Base-by-base conservation (phyloP, 2,329 filamentous ascomycete genomes). In the Monilinia fructicola region DNA sequence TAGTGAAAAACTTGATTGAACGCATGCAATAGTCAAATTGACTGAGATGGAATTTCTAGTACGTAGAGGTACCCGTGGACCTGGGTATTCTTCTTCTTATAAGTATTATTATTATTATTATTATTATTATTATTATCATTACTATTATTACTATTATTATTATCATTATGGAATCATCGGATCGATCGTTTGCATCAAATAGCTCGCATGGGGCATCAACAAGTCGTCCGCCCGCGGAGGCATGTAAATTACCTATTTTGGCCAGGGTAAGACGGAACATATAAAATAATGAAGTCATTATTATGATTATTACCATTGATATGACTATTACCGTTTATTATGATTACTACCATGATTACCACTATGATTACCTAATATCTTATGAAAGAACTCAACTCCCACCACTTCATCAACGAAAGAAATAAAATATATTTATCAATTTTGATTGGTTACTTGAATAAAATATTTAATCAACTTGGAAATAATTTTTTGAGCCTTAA, bases 161-260 rank as follows among this genome's bases (percentile, higher is more conserved):
- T 42, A 16, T 42, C 4, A 42, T 42, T 31, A 54, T 54, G 59
- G 59, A 62, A 61, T 61, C 44, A 21, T 59, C 53, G 63, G 63
- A 52, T 59, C 63, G 63, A 52, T 59, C 63, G 63, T 56, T 65
- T 65, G 63, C 63, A 65, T 65, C 63, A 59, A 38, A 28, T 50
- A 40, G 31, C 55, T 46, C 31, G 50, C 50, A 42, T 40, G 59
- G 31, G 31, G 31, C 31, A 35, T 35, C 31, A 35, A 35, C 31
- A 35, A 35, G 31, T 35, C 31, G 6, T 7, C 31, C 31, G 31
- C 31, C 31, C 40, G 16, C 4, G 12, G 16, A 42, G 40, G 7
- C 21, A 46, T 35, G 16, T 16, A 42, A 42, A 16, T 16, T 31
- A 21, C 44, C 44, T 46, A 46, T 46, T 46, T 46, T 46, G 40